A percentile compares a stretch with the other conserved stretches of the same genome.
Conservation (phyloP, 805 yeast genomes). For the Candida corydali region DNA sequence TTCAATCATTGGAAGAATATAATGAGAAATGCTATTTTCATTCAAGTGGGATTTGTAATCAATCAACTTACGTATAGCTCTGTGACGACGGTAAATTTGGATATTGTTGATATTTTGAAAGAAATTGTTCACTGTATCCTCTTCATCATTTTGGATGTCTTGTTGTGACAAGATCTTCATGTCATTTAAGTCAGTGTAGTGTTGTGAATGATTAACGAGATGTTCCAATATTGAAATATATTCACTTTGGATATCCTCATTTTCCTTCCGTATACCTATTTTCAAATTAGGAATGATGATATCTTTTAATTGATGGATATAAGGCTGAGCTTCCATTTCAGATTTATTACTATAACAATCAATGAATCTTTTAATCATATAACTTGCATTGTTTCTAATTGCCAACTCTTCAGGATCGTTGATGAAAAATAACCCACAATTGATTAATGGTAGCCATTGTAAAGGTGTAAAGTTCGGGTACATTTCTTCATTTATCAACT, state of each 20-base stretch:
- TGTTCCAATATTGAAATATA: conserved; percentile 65
- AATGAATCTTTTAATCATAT: conserved; percentile 56
- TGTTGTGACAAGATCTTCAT: conserved; percentile 52
- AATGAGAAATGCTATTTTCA: conserved; percentile 66
- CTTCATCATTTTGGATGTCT: conserved; percentile 63
- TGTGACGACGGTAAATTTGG: conserved; percentile 80
- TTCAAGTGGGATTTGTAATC: conserved; percentile 45
- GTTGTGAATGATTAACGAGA: conserved; percentile 42
- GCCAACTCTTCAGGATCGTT: conserved; percentile 78
- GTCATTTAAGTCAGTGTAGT: conserved; percentile 53
- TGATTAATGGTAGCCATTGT: conserved; percentile 80
- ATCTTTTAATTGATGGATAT: conserved; percentile 43
- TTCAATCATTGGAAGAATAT: conserved; percentile 81
- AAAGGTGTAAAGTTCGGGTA: conserved; percentile 40
- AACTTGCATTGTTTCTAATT: conserved; percentile 72
- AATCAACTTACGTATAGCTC: conserved; percentile 68
- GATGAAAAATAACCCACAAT: conserved; percentile 64
- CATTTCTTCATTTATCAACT: conserved; percentile 52
- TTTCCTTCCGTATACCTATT: conserved; percentile 55
- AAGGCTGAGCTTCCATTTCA: conserved; percentile 21
- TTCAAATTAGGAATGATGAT: conserved; percentile 62
- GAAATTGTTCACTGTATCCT: conserved; percentile 55
- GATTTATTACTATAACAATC: conserved; percentile 44
- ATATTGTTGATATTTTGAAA: conserved; percentile 75
- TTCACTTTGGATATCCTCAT: conserved; percentile 66